phyloP scores from a whole-genome alignment of 257 asterid genomes.

The Solanum chmielewskii region DNA sequence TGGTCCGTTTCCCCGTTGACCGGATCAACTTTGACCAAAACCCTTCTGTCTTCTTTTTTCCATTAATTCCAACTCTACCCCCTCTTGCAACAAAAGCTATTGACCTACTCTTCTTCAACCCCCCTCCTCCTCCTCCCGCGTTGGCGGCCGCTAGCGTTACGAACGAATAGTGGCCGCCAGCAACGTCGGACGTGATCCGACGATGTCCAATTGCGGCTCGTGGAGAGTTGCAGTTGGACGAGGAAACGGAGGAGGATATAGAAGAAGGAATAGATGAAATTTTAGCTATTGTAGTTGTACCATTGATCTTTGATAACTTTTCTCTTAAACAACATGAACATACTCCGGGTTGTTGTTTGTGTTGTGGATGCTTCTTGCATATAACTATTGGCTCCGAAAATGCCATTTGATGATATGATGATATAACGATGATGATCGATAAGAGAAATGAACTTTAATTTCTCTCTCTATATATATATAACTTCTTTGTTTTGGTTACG shows the following conservation, averaged over 20 bases:
- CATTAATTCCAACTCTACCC: not conserved
- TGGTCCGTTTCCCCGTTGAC: conserved; percentile 18
- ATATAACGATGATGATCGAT: not conserved
- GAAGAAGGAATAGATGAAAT: conserved; percentile 8
- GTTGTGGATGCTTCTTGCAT: conserved; percentile 47
- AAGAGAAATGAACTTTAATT: not conserved
- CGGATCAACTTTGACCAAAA: conserved; percentile 48
- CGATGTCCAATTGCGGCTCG: conserved; percentile 14
- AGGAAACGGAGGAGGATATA: conserved; percentile 14
- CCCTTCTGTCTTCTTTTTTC: conserved; percentile 39
- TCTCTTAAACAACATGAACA: conserved; percentile 57
- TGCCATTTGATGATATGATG: conserved; percentile 13
- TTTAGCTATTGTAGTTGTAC: not conserved
- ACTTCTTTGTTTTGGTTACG: not conserved
- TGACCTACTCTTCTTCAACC: conserved; percentile 53
- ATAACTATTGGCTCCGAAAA: conserved; percentile 29
- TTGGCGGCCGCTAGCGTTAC: not conserved
- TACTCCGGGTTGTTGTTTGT: conserved; percentile 53
- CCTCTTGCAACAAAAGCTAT: conserved; percentile 33
- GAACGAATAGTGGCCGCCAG: conserved; percentile 19
- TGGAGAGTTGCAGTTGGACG: conserved; percentile 25
- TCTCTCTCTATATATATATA: not conserved
- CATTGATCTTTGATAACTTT: conserved; percentile 24
- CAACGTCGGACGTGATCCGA: conserved; percentile 29
- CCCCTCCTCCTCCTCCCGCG: not conserved